Conservation (phyloP, 495 filamentous ascomycete genomes). For the Tuber microsphaerosporum region DNA sequence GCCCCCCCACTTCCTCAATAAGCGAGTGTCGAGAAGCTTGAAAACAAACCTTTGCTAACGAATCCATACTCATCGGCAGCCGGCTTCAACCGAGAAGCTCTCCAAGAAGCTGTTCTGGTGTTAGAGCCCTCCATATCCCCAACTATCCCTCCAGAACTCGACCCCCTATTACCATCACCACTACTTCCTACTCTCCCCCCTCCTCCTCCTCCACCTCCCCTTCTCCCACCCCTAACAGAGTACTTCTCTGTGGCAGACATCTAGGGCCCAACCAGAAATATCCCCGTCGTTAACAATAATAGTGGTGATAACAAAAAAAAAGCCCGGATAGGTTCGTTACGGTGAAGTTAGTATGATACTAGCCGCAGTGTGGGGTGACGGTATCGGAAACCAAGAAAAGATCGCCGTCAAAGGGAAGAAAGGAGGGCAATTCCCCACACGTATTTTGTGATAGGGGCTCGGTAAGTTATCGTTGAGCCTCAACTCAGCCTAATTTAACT, state of each 20-base stretch:
- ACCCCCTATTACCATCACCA: not conserved
- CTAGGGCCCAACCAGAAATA: not conserved
- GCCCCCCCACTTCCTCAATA: not conserved
- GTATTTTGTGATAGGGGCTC: not conserved
- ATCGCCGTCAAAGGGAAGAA: not conserved
- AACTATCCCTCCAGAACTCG: not conserved
- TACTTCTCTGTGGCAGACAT: not conserved
- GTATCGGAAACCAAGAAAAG: conserved; percentile 1
- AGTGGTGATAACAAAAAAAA: not conserved
- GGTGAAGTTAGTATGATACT: not conserved
- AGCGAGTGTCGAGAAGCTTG: conserved; percentile 3
- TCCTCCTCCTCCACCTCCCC: conserved; percentile 4
- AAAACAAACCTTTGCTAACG: conserved; percentile 38
- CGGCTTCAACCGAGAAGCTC: conserved; percentile 28
- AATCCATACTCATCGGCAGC: conserved; percentile 38
- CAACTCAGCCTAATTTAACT: not conserved
- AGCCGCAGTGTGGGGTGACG: not conserved
- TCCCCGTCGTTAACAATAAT: not conserved
- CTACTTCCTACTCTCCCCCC: conserved; percentile 3
- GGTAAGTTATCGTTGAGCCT: not conserved
- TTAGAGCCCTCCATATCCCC: not conserved
- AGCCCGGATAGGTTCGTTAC: not conserved
- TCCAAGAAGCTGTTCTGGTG: conserved; percentile 26
- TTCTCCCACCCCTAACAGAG: not conserved
- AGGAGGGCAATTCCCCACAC: not conserved